Conservation (phyloP, 306 rosid genomes). For the Fagus sylvatica region DNA sequence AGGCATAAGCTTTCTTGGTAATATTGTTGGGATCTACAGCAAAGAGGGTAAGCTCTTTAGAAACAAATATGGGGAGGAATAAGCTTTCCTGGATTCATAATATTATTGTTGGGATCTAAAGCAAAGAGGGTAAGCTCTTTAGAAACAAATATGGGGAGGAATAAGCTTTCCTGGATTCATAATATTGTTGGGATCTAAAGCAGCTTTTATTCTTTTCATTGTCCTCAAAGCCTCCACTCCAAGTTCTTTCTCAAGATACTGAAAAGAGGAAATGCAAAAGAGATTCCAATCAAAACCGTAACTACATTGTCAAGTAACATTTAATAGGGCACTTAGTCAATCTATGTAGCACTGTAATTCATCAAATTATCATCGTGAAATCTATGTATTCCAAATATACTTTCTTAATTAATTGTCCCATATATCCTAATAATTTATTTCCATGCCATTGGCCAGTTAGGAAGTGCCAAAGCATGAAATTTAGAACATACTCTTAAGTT, state of each 20-base stretch:
- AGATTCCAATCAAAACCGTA: constrained; percentile 7
- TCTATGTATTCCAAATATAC: not conserved
- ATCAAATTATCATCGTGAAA: not conserved
- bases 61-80: constrained; percentile 92
- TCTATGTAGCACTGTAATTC: not conserved
- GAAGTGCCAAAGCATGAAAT: constrained; percentile 17
- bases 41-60: constrained; percentile 30
- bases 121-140: constrained; percentile 22
- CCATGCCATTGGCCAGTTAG: constrained; percentile 14
- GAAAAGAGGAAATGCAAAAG: constrained; percentile 13
- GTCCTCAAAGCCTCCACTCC: constrained; percentile 82
- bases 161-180: constrained; percentile 98
- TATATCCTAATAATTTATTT: not conserved
- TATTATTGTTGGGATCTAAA: constrained; percentile 75
- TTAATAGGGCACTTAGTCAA: not conserved
- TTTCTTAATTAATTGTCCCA: not conserved
- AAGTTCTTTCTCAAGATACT: constrained; percentile 92
- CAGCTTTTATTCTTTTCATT: constrained; percentile 82
- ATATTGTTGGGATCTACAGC: not conserved
- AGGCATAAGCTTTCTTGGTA: too few species aligned
- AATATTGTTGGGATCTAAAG: constrained; percentile 81
- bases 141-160: constrained; percentile 89
- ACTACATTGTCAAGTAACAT: constrained; percentile 4
- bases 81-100: constrained; percentile 95
- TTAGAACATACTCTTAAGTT: not conserved